phyloP scores from a whole-genome alignment of 1,284 basidiomycete genomes.

The Leccinum angustisporum region DNA sequence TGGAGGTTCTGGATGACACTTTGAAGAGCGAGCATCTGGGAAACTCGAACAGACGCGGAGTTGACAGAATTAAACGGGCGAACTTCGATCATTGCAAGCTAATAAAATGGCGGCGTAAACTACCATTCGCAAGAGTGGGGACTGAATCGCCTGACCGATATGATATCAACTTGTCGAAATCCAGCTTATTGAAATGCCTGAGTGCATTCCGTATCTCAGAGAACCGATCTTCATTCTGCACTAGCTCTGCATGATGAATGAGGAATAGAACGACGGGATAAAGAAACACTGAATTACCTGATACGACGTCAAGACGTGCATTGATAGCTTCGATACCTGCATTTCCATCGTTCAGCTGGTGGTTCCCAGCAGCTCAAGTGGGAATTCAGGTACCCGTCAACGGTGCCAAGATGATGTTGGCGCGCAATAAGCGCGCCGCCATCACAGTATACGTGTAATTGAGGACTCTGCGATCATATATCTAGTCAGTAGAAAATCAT shows the following conservation, averaged over 20 bases:
- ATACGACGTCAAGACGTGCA: slow-evolving; percentile 80
- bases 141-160: slow-evolving; percentile 47
- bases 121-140: no score
- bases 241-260: slow-evolving; percentile 57
- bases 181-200: slow-evolving; percentile 72
- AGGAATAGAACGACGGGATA: not conserved
- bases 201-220: slow-evolving; percentile 68
- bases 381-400: slow-evolving; percentile 54
- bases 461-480: slow-evolving; percentile 46
- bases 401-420: slow-evolving; percentile 78
- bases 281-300: slow-evolving; percentile 48
- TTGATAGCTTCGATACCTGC: slow-evolving; percentile 58
- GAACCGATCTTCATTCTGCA: slow-evolving; percentile 75
- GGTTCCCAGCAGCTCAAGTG: not conserved
- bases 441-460: slow-evolving; percentile 88
- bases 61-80: slow-evolving; percentile 53
- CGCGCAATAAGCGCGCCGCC: slow-evolving; percentile 77
- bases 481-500: not conserved
- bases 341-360: not conserved
- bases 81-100: slow-evolving; percentile 68
- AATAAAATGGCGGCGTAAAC: not conserved
- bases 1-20: slow-evolving; percentile 68
- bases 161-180: slow-evolving; percentile 85
- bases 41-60: slow-evolving; percentile 66
- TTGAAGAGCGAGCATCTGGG: slow-evolving; percentile 75